Conservation (phyloP, 352 stramenopile species). For the Pelagophyceae sp. region DNA sequence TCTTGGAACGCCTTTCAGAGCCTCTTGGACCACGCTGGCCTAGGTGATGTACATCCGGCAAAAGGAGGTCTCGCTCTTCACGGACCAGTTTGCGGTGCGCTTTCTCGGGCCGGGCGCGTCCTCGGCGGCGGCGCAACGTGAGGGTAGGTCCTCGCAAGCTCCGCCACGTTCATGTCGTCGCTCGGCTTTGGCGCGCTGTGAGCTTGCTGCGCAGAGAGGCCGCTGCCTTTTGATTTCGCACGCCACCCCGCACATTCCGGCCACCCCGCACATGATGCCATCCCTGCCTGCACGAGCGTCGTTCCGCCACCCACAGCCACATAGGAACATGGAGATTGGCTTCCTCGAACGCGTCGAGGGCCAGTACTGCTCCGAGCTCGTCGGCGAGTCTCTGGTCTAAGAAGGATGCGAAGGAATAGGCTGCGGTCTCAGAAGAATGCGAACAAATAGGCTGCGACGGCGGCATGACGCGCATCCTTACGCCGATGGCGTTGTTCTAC, state of each 20-base stretch:
- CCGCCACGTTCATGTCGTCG: constrained; percentile 2
- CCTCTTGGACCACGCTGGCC: too few relatives aligned
- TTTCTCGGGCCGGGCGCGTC: too few relatives aligned
- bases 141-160: constrained; percentile 1
- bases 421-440: neutral
- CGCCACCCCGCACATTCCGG: too few relatives aligned
- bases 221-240: too few relatives aligned
- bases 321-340: constrained; percentile 9
- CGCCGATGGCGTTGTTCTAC: constrained; percentile 7
- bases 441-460: neutral
- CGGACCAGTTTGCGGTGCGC: constrained; percentile 4
- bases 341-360: neutral
- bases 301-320: too few relatives aligned
- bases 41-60: neutral
- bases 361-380: constrained; percentile 11
- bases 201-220: neutral
- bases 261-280: too few relatives aligned
- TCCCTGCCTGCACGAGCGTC: too few relatives aligned
- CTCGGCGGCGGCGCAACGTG: too few relatives aligned
- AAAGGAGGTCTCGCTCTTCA: constrained; percentile 10
- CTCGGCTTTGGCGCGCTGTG: constrained; percentile 1
- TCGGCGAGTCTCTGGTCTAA: neutral
- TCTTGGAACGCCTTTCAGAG: too few relatives aligned
- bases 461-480: neutral
- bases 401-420: neutral